Evolutionary conservation across 2,329 filamentous ascomycete species (phyloP).

Genomic region (Seiridium cupressi): DNA sequence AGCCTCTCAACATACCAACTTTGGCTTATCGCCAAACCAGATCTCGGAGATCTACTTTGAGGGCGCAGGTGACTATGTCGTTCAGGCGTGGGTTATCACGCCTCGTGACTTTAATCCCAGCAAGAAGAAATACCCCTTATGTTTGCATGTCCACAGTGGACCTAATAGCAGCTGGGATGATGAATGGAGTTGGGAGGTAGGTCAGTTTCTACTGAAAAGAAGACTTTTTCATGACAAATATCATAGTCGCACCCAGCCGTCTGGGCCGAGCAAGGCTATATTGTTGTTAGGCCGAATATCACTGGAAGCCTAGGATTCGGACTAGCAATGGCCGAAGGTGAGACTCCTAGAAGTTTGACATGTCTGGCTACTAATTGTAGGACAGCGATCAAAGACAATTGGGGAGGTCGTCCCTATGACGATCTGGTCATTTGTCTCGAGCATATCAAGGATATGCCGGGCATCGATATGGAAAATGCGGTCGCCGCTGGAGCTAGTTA

Average conservation of each 20-base stretch:
- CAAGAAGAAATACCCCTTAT: conserved; percentile 35
- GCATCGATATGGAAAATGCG: conserved; percentile 51
- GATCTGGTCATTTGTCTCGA: conserved; percentile 55
- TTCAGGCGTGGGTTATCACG: conserved; percentile 38
- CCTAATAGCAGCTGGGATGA: conserved; percentile 51
- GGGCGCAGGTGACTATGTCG: conserved; percentile 29
- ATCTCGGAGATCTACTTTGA: conserved; percentile 39
- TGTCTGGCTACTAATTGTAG: conserved; percentile 1
- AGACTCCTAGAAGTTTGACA: not conserved
- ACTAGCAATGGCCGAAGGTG: conserved; percentile 30
- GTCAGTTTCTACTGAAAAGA: conserved; percentile 9
- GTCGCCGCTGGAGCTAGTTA: conserved; percentile 53
- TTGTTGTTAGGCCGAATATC: conserved; percentile 58
- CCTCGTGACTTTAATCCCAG: conserved; percentile 34
- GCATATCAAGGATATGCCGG: conserved; percentile 48
- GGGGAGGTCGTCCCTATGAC: conserved; percentile 53
- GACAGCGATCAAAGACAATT: conserved; percentile 49
- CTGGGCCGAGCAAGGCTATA: conserved; percentile 61
- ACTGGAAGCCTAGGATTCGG: conserved; percentile 59
- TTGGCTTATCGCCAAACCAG: conserved; percentile 33
- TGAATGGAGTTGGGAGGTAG: conserved; percentile 44
- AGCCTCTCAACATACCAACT: conserved; percentile 25
- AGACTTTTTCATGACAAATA: not conserved
- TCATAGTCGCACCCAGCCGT: conserved; percentile 50
- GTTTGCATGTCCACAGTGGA: conserved; percentile 35